Evolutionary conservation across 2,329 filamentous ascomycete genomes (phyloP).

Genomic region (Trichophaea hybrida): DNA sequence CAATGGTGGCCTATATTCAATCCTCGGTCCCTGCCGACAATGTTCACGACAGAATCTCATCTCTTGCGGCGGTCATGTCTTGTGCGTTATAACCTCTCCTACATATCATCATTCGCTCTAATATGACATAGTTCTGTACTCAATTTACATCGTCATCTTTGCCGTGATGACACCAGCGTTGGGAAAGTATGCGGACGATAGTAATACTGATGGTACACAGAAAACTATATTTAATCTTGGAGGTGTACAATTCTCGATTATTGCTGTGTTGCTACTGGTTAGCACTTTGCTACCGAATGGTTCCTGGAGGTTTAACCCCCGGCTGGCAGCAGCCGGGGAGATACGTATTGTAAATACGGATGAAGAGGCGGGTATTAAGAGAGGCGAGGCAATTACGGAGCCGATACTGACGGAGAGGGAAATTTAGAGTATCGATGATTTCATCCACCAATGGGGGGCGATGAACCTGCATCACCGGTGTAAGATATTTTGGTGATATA

Average conservation of each 20-base stretch:
- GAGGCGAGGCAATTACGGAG: no score
- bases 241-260: slow-evolving; percentile 36
- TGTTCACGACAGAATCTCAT: slow-evolving; percentile 34
- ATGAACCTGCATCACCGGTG: no score
- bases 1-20: slow-evolving; percentile 39
- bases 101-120: slow-evolving; percentile 8
- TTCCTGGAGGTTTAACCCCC: slow-evolving; percentile 35
- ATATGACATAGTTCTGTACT: neutral
- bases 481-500: no score
- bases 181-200: slow-evolving; percentile 36
- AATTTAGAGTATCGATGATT: no score
- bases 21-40: slow-evolving; percentile 37
- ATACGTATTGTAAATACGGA: neutral
- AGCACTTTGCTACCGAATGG: slow-evolving; percentile 38
- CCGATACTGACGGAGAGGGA: no score
- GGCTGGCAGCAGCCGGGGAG: slow-evolving; percentile 31
- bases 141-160: slow-evolving; percentile 37
- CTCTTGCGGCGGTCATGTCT: slow-evolving; percentile 38
- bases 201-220: slow-evolving; percentile 24
- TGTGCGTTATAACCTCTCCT: neutral
- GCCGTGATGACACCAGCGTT: slow-evolving; percentile 35
- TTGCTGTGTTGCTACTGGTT: slow-evolving; percentile 33
- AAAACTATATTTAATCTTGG: slow-evolving; percentile 12
- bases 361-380: neutral
- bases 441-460: no score